phyloP scores from a whole-genome alignment of 441 rosid genomes.

The Pelargonium myrrhifolium region DNA sequence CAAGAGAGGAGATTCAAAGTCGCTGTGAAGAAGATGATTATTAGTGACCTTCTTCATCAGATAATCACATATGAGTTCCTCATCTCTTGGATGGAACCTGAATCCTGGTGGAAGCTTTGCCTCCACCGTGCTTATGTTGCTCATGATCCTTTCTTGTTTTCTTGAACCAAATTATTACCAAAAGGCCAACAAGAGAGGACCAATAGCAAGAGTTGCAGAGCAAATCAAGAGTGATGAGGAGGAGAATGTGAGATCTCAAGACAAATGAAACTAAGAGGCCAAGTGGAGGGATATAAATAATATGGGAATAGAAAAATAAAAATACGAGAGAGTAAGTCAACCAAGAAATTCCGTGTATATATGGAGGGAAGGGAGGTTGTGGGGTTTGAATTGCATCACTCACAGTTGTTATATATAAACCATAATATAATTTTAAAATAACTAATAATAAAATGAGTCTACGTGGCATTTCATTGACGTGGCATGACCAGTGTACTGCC shows the following conservation, averaged over 20 bases:
- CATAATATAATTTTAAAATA: background rate
- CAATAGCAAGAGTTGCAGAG: background rate
- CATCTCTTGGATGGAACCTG: constrained; percentile 64
- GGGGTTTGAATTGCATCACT: constrained; percentile 4
- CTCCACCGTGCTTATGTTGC: constrained; percentile 36
- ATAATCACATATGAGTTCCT: constrained; percentile 61
- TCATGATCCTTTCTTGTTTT: constrained; percentile 15
- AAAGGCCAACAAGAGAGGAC: background rate
- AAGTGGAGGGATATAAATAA: background rate
- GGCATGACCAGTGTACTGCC: constrained; percentile 6
- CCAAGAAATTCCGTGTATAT: background rate
- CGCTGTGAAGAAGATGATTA: background rate
- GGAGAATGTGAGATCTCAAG: background rate
- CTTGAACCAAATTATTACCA: background rate
- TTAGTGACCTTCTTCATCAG: constrained; percentile 36
- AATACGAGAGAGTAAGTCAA: background rate
- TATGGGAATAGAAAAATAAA: background rate
- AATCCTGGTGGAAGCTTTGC: constrained; percentile 61
- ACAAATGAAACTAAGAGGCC: constrained; percentile 2
- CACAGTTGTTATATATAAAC: background rate
- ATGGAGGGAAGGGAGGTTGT: background rate
- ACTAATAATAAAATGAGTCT: background rate
- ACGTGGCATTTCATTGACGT: background rate
- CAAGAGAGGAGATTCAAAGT: constrained; percentile 20
- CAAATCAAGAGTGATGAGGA: background rate